phyloP scores from a whole-genome alignment of 805 yeast species.

The Metschnikowia gruessii region DNA sequence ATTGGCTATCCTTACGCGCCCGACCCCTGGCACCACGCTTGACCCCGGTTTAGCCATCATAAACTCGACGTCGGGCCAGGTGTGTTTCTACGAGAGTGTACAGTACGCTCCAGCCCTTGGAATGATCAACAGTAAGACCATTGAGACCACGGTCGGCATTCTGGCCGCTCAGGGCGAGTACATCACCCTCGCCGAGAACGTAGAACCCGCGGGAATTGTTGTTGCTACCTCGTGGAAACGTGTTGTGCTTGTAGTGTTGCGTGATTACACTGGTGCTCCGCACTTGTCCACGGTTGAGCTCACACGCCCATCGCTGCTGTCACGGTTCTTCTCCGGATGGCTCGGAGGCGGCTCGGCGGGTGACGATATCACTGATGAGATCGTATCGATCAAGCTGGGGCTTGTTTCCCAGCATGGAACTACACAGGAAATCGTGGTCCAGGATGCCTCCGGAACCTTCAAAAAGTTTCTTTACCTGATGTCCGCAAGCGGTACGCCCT shows the following conservation, averaged over 20 bases:
- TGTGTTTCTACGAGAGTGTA: slow-evolving; percentile 72
- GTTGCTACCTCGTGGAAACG: slow-evolving; percentile 70
- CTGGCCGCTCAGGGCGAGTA: slow-evolving; percentile 45
- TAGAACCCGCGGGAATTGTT: slow-evolving; percentile 74
- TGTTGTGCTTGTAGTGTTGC: slow-evolving; percentile 56
- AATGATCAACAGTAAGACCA: slow-evolving; percentile 43
- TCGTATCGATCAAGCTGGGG: slow-evolving; percentile 59
- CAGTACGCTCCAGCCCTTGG: slow-evolving; percentile 67
- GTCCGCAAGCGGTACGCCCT: slow-evolving; percentile 30
- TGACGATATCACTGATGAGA: slow-evolving; percentile 38
- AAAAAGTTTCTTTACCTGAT: slow-evolving; percentile 28
- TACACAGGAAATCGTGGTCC: slow-evolving; percentile 39
- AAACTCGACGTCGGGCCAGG: slow-evolving; percentile 53
- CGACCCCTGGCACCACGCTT: slow-evolving; percentile 47
- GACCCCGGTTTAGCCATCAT: slow-evolving; percentile 74
- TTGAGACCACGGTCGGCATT: slow-evolving; percentile 43
- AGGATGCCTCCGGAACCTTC: slow-evolving; percentile 46
- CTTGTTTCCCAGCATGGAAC: slow-evolving; percentile 48
- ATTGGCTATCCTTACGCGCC: slow-evolving; percentile 55
- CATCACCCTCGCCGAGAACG: slow-evolving; percentile 53
- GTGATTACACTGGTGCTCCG: slow-evolving; percentile 69
- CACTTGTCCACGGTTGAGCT: slow-evolving; percentile 35
- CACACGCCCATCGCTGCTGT: slow-evolving; percentile 11
- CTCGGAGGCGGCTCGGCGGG: slow-evolving; percentile 12
- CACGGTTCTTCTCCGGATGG: slow-evolving; percentile 15